Base-by-base conservation (phyloP, 768 basidiomycete species). In the Hypsizygus marmoreus region DNA sequence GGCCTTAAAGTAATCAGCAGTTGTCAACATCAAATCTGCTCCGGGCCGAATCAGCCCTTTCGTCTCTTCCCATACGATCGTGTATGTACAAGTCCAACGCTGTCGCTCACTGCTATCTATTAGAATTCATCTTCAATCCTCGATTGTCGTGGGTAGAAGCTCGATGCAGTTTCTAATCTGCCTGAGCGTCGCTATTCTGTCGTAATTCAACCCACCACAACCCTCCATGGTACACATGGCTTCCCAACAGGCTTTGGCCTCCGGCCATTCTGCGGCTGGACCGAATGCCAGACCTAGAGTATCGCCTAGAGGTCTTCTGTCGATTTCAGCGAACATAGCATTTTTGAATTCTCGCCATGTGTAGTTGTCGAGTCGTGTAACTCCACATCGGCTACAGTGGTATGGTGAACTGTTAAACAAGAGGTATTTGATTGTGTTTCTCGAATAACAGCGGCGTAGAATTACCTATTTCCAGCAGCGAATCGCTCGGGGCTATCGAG, bases 301-400 rank as follows among this genome's bases (percentile, higher is more conserved):
- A 51, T 85, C 84, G 9, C 83, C 85, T 19, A 76, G 58, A 17
- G 85, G 81, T 22, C 82, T 70, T 16, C 57, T 58, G 47, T 86
- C 84, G 58, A 86, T 75, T 69, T 85, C 84, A 49, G 69, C 46
- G 17, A 77, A 56, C 61, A 86, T 71, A 4, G 64, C 72, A 52
- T 78, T 65, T 55, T 85, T 86, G 47, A 84, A 71, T 49, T 74
- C 76, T 49, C 76, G 74, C 85, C 85, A 86, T 6, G 77, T 72
- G 40, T 73, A 64, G 54, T 85, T 85, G 44, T 85, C 80, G 20
- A 82, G 67, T 40, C 61, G 59, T 3, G 74, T 72, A 20, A 70
- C 57, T 12, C 79, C 75, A 56, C 84, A 88, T 40, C 75, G 65
- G 43, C 75, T 69, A 55, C 85, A 87, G 43, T 72, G 66, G 45